These are phyloP conservation scores for Ramichloridium luteum DNA, from an alignment of 2,329 filamentous ascomycete genomes.

Conservation along the genomic window DNA sequence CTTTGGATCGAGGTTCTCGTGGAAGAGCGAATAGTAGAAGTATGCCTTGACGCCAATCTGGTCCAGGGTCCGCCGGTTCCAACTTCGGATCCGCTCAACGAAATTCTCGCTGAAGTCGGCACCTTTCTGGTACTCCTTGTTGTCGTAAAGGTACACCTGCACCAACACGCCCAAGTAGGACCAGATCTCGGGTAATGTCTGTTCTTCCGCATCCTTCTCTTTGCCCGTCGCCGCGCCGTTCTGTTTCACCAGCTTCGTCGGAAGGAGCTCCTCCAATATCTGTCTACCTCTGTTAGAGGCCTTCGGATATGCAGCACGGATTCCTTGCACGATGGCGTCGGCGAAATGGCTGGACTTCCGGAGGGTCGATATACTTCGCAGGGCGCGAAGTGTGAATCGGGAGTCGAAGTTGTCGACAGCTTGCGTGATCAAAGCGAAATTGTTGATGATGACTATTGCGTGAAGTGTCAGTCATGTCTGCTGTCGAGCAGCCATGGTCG, in stretches of 20 bases:
- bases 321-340: conserved; percentile 22
- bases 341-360: conserved; percentile 55
- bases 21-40: conserved; percentile 95
- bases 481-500: conserved; percentile 3
- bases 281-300: conserved; percentile 19
- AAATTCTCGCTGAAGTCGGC: conserved; percentile 74
- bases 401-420: conserved; percentile 89
- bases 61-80: conserved; percentile 90
- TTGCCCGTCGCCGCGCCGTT: conserved; percentile 11
- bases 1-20: conserved; percentile 76
- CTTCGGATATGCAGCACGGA: conserved; percentile 24
- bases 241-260: conserved; percentile 12
- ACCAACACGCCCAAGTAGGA: conserved; percentile 27
- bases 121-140: conserved; percentile 67
- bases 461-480: conserved; percentile 8
- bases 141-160: conserved; percentile 81
- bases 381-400: conserved; percentile 83
- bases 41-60: conserved; percentile 90
- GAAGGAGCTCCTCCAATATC: conserved; percentile 23
- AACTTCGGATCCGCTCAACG: conserved; percentile 69
- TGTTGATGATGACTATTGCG: conserved; percentile 75
- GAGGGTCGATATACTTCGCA: conserved; percentile 89
- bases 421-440: conserved; percentile 81
- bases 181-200: conserved; percentile 26
- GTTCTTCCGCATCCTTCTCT: conserved; percentile 17